Evolutionary conservation across 2,329 filamentous ascomycete genomes (phyloP).

Genomic region (Stylonectria norvegica): DNA sequence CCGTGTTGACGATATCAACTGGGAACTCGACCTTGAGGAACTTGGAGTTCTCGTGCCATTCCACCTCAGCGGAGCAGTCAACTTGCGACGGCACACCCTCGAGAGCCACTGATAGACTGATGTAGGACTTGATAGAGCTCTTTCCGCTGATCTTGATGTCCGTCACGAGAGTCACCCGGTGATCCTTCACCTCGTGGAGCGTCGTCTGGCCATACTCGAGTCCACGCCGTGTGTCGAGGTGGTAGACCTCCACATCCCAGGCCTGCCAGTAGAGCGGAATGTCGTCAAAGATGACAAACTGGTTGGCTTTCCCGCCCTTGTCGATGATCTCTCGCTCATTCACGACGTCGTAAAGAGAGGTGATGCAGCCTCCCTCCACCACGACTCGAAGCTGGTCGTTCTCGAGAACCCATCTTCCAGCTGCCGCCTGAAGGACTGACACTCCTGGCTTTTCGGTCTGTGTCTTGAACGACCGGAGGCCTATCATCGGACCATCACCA

Average conservation of each 20-base stretch:
- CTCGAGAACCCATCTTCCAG: slow-evolving; percentile 70
- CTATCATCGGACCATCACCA: slow-evolving; percentile 52
- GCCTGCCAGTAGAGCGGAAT: slow-evolving; percentile 97
- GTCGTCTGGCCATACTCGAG: slow-evolving; percentile 64
- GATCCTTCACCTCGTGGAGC: slow-evolving; percentile 67
- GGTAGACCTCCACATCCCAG: slow-evolving; percentile 97
- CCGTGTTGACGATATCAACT: slow-evolving; percentile 83
- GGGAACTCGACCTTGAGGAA: slow-evolving; percentile 99
- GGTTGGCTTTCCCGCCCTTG: slow-evolving; percentile 73
- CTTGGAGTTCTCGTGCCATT: slow-evolving; percentile 96
- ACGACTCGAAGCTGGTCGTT: slow-evolving; percentile 74
- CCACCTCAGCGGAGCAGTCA: slow-evolving; percentile 80
- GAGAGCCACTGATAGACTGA: slow-evolving; percentile 70
- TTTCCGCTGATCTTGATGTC: slow-evolving; percentile 83
- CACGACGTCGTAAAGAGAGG: slow-evolving; percentile 73
- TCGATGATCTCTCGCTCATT: slow-evolving; percentile 76
- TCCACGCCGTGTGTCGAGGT: slow-evolving; percentile 80
- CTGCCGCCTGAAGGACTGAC: slow-evolving; percentile 46
- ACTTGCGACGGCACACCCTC: slow-evolving; percentile 61
- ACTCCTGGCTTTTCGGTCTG: slow-evolving; percentile 46
- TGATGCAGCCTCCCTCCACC: slow-evolving; percentile 73
- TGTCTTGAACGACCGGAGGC: slow-evolving; percentile 48
- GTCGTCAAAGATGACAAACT: slow-evolving; percentile 93
- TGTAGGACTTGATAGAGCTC: slow-evolving; percentile 82
- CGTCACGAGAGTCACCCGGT: slow-evolving; percentile 78